Evolutionary conservation across 2,329 filamentous ascomycete genomes (phyloP).

Genomic region (Aurifilum marmelostoma): DNA sequence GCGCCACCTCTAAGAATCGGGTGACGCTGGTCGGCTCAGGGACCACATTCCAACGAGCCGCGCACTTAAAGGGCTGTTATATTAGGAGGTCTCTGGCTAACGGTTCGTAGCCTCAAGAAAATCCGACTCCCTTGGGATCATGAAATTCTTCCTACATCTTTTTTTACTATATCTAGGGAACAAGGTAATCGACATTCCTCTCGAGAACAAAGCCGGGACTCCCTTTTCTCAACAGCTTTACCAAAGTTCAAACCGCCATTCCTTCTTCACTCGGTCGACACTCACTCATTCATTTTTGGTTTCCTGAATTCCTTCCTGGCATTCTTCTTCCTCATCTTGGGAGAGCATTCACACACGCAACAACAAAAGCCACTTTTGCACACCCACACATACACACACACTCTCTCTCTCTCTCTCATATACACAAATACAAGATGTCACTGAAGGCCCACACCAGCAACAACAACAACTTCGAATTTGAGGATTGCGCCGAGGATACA

Average conservation of each 20-base stretch:
- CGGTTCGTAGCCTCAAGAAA: slow-evolving; percentile 13
- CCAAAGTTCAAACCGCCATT: slow-evolving; percentile 4
- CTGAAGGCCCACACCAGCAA: slow-evolving; percentile 13
- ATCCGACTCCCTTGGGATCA: slow-evolving; percentile 19
- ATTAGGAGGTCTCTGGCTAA: slow-evolving; percentile 23
- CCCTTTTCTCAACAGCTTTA: slow-evolving; percentile 22
- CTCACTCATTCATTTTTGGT: background rate
- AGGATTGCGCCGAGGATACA: slow-evolving; percentile 14
- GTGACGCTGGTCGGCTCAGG: slow-evolving; percentile 25
- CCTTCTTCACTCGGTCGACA: background rate
- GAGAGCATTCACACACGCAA: background rate
- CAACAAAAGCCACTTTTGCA: background rate
- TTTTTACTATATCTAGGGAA: slow-evolving; percentile 22
- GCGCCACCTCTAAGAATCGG: slow-evolving; percentile 29
- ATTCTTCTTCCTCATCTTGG: background rate
- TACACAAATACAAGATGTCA: slow-evolving; percentile 10
- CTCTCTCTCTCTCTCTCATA: too few species aligned
- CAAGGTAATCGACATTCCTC: slow-evolving; percentile 21
- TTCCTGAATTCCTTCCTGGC: background rate
- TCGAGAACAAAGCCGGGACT: background rate
- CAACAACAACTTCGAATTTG: slow-evolving; percentile 6
- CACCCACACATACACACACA: background rate
- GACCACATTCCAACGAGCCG: slow-evolving; percentile 29
- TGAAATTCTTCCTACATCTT: background rate
- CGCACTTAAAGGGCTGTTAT: slow-evolving; percentile 24